Evolutionary conservation across 176 grass and related monocot species (phyloP).

Genomic region (Miscanthus lutarioriparius): DNA sequence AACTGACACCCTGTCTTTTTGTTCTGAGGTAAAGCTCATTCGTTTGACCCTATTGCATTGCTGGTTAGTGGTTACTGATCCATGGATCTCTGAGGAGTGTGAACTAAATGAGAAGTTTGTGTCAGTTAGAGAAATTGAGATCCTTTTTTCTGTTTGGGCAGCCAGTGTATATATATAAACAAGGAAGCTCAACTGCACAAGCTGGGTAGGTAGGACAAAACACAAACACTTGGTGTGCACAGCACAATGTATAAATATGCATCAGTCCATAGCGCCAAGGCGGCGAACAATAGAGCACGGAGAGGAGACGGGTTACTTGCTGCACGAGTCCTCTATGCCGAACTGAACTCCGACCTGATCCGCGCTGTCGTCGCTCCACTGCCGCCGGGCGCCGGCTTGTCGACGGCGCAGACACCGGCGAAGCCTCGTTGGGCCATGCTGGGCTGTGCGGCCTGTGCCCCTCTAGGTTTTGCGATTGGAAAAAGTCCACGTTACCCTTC

Average conservation of each 20-base stretch:
- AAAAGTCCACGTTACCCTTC: too few relatives aligned
- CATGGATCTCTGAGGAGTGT: neutral
- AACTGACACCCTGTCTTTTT: neutral
- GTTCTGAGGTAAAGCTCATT: neutral
- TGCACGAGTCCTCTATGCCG: neutral
- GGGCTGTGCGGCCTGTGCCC: too few relatives aligned
- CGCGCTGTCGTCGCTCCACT: too few relatives aligned
- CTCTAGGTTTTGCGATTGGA: too few relatives aligned
- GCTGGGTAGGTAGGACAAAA: neutral
- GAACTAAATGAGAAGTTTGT: neutral
- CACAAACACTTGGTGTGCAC: constrained; percentile 2
- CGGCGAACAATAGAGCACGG: neutral
- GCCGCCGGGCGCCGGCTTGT: too few relatives aligned
- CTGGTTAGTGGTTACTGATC: neutral
- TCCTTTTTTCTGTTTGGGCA: neutral
- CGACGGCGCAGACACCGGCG: too few relatives aligned
- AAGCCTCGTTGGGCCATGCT: too few relatives aligned
- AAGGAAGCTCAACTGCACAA: neutral
- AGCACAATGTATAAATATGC: neutral
- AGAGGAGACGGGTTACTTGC: neutral
- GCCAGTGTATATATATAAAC: neutral
- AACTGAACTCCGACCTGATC: too few relatives aligned
- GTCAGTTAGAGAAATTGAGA: neutral
- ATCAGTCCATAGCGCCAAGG: too few relatives aligned
- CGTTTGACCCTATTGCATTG: neutral